Conservation (phyloP, 2,329 filamentous ascomycete species). For the Capronia epimyces region DNA sequence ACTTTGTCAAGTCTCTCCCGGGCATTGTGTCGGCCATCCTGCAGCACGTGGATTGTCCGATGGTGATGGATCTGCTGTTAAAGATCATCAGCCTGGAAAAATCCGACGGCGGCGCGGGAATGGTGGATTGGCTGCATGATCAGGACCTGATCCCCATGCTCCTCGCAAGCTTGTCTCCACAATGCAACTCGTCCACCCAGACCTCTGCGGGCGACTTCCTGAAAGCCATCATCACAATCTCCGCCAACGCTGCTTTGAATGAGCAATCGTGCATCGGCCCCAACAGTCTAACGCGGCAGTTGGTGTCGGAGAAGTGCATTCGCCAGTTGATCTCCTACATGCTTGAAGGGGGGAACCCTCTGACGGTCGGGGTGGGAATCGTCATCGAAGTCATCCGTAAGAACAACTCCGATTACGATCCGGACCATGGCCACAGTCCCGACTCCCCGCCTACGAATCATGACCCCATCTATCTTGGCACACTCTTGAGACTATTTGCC, state of each 20-base stretch:
- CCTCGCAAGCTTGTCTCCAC: slow-evolving; percentile 76
- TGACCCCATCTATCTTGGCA: slow-evolving; percentile 94
- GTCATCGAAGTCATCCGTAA: slow-evolving; percentile 98
- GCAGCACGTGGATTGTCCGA: slow-evolving; percentile 90
- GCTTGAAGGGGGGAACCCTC: slow-evolving; percentile 84
- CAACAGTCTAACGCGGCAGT: slow-evolving; percentile 89
- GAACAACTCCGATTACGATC: slow-evolving; percentile 98
- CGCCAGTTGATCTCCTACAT: slow-evolving; percentile 83
- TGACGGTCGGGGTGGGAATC: slow-evolving; percentile 94
- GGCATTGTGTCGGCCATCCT: slow-evolving; percentile 78
- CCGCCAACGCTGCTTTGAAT: slow-evolving; percentile 94
- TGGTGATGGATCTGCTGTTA: slow-evolving; percentile 94
- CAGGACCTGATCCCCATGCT: slow-evolving; percentile 82
- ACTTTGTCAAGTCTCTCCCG: slow-evolving; percentile 77
- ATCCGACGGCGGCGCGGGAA: slow-evolving; percentile 80
- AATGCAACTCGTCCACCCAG: slow-evolving; percentile 83
- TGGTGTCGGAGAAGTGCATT: slow-evolving; percentile 81
- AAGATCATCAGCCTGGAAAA: slow-evolving; percentile 97
- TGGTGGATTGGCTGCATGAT: slow-evolving; percentile 93
- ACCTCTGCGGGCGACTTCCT: slow-evolving; percentile 96
- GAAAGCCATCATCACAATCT: slow-evolving; percentile 98
- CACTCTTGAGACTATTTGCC: slow-evolving; percentile 80
- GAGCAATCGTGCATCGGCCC: slow-evolving; percentile 98
- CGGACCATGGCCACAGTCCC: slow-evolving; percentile 77
- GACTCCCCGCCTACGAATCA: slow-evolving; percentile 73